Conservation (phyloP, 257 asterid genomes). For the Solanum dulcamara region DNA sequence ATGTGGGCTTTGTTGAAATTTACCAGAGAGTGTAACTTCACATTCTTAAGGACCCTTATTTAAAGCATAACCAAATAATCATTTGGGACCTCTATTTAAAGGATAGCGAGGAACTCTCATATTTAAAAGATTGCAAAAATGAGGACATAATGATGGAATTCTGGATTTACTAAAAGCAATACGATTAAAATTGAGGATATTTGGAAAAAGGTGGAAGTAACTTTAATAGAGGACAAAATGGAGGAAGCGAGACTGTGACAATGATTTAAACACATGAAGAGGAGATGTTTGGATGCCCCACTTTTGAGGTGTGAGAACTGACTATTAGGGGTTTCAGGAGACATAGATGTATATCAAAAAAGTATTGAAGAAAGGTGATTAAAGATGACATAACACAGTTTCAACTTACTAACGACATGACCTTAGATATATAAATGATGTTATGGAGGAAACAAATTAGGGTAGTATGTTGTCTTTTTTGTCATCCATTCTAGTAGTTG, state of each 20-base stretch:
- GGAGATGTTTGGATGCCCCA: not conserved
- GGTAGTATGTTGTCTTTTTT: too few species aligned
- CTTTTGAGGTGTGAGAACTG: not conserved
- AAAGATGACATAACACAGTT: too few species aligned
- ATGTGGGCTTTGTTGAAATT: not conserved
- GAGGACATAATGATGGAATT: not conserved
- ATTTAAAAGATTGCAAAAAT: too few species aligned
- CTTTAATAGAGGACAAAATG: not conserved
- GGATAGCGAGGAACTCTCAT: not conserved
- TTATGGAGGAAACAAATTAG: not conserved
- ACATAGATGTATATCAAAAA: not conserved
- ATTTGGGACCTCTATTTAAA: not conserved
- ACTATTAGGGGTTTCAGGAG: too few species aligned
- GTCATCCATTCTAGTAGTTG: too few species aligned
- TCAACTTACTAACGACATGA: not conserved
- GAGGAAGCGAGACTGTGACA: not conserved
- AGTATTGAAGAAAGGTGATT: not conserved
- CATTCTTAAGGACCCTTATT: not conserved
- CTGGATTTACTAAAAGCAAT: too few species aligned
- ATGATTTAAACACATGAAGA: not conserved
- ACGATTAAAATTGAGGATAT: not conserved
- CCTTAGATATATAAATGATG: not conserved
- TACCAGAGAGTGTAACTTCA: not conserved
- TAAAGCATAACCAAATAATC: not conserved
- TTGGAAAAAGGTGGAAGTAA: not conserved